These are phyloP conservation scores for Mycena olivaceomarginata DNA, from an alignment of 768 basidiomycete genomes.

Conservation along the genomic window DNA sequence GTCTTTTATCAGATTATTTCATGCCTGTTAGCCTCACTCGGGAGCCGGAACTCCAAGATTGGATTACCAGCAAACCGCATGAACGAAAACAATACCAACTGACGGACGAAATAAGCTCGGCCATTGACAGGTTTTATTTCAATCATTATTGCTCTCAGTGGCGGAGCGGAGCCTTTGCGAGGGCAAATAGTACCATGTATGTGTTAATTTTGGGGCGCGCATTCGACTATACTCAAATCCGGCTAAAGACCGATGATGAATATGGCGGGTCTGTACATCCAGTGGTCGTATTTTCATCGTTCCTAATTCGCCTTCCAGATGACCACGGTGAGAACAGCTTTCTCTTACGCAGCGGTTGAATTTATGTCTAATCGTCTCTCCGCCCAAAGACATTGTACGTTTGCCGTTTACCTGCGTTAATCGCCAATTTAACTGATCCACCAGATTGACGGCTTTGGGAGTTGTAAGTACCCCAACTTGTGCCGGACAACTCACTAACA, in stretches of 20 bases:
- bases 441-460: slow-evolving; percentile 90
- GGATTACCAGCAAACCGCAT: slow-evolving; percentile 80
- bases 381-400: slow-evolving; percentile 65
- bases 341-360: slow-evolving; percentile 44
- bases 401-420: not conserved
- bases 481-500: not conserved
- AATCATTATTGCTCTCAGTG: slow-evolving; percentile 94
- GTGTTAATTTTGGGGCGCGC: slow-evolving; percentile 23
- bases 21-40: slow-evolving; percentile 75
- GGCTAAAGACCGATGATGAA: slow-evolving; percentile 75
- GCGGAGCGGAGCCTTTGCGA: slow-evolving; percentile 91
- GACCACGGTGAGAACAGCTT: slow-evolving; percentile 79
- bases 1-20: slow-evolving; percentile 23
- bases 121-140: slow-evolving; percentile 93
- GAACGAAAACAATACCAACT: slow-evolving; percentile 76
- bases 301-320: slow-evolving; percentile 64
- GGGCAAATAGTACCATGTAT: slow-evolving; percentile 93
- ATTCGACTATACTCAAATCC: slow-evolving; percentile 3
- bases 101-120: slow-evolving; percentile 81
- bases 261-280: slow-evolving; percentile 80
- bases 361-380: slow-evolving; percentile 14
- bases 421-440: slow-evolving; percentile 13
- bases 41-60: slow-evolving; percentile 93
- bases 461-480: slow-evolving; percentile 70
- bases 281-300: slow-evolving; percentile 1